Conservation (phyloP, 495 filamentous ascomycete genomes). For the Friedmanniomyces simplex region DNA sequence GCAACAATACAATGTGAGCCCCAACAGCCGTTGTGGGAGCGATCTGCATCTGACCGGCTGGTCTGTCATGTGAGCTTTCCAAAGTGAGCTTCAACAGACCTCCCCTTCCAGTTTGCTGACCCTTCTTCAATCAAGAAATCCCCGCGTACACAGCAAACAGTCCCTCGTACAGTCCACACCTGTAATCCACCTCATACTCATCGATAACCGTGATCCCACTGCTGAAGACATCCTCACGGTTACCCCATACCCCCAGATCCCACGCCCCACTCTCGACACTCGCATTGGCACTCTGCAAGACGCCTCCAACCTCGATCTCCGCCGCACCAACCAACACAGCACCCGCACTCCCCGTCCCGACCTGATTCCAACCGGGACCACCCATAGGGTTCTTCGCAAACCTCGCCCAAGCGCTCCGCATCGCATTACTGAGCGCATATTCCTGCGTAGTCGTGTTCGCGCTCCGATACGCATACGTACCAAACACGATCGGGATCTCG, state of each 20-base stretch:
- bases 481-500: slow-evolving; percentile 23
- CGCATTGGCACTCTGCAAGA: slow-evolving; percentile 25
- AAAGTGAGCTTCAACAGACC: neutral
- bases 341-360: slow-evolving; percentile 22
- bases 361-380: slow-evolving; percentile 26
- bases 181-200: slow-evolving; percentile 17
- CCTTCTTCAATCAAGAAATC: neutral
- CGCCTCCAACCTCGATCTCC: slow-evolving; percentile 1
- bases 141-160: slow-evolving; percentile 11
- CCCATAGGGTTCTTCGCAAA: slow-evolving; percentile 26
- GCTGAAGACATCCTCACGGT: slow-evolving; percentile 3
- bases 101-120: too few relatives aligned
- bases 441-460: slow-evolving; percentile 23
- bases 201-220: slow-evolving; percentile 21
- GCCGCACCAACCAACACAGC: slow-evolving; percentile 24
- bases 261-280: slow-evolving; percentile 19
- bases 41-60: too few relatives aligned
- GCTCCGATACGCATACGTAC: slow-evolving; percentile 12
- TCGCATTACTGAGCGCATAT: slow-evolving; percentile 18
- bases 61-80: neutral
- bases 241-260: slow-evolving; percentile 20
- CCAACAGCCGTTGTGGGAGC: too few relatives aligned
- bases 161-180: slow-evolving; percentile 16
- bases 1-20: too few relatives aligned
- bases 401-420: slow-evolving; percentile 21